These are phyloP conservation scores for Malassezia equina DNA, from an alignment of 1,284 basidiomycete species.

Conservation along the genomic window DNA sequence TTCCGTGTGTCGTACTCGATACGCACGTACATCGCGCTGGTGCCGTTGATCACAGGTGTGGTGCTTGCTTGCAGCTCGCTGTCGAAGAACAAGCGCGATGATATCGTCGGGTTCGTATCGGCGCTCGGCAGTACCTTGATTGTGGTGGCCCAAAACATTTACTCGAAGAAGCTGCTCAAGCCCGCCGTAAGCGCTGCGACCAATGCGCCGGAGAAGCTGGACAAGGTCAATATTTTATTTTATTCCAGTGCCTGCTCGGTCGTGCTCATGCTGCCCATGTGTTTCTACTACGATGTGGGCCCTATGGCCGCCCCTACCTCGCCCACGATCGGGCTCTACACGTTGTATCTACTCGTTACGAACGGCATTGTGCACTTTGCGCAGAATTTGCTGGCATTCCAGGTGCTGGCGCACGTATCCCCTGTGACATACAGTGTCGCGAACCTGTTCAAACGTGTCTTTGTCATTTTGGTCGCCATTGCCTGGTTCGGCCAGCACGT, in stretches of 20 bases:
- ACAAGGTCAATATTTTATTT: constrained; percentile 91
- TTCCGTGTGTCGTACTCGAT: constrained; percentile 85
- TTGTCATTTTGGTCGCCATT: constrained; percentile 94
- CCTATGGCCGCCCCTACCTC: constrained; percentile 10
- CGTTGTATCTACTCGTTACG: constrained; percentile 56
- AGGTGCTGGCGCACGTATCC: constrained; percentile 86
- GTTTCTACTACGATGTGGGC: constrained; percentile 32
- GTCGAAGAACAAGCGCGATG: constrained; percentile 60
- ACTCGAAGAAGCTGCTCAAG: constrained; percentile 90
- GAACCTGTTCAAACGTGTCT: constrained; percentile 91
- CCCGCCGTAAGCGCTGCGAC: constrained; percentile 49
- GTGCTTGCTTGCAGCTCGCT: constrained; percentile 96
- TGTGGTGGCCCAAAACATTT: constrained; percentile 96
- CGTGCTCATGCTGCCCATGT: constrained; percentile 50
- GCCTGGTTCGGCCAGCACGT: constrained; percentile 88
- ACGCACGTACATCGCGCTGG: constrained; percentile 83
- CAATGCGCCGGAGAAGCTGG: constrained; percentile 58
- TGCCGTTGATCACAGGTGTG: constrained; percentile 86
- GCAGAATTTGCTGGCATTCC: constrained; percentile 94
- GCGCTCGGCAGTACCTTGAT: constrained; percentile 51
- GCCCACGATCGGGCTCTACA: constrained; percentile 52
- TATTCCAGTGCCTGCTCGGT: constrained; percentile 93
- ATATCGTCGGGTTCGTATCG: constrained; percentile 25
- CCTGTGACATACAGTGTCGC: constrained; percentile 99
- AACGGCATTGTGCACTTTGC: constrained; percentile 94